Conservation (phyloP, 768 basidiomycete genomes). For the Mycena polygramma region DNA sequence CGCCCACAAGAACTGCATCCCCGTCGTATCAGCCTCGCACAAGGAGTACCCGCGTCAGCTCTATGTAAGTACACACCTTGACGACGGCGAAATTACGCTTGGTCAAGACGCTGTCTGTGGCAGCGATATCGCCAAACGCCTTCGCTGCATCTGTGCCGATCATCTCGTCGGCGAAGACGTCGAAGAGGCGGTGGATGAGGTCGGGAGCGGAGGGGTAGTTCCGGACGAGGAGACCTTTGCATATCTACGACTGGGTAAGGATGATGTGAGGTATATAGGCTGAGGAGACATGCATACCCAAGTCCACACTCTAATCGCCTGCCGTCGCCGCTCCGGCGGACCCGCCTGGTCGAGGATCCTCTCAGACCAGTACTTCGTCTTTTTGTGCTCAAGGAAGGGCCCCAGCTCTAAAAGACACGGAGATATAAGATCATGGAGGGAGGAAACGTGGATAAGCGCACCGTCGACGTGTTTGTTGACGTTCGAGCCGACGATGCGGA, state of each 20-base stretch:
- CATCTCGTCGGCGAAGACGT: conserved; percentile 73
- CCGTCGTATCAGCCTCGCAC: conserved; percentile 1
- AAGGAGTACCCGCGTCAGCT: background rate
- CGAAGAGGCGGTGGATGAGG: conserved; percentile 76
- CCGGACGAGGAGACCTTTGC: conserved; percentile 83
- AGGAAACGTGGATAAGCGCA: conserved; percentile 46
- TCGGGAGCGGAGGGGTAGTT: conserved; percentile 70
- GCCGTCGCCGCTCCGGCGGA: conserved; percentile 56
- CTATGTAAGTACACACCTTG: conserved; percentile 63
- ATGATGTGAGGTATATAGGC: background rate
- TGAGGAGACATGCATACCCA: conserved; percentile 64
- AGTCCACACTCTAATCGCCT: conserved; percentile 71
- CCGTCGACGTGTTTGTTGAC: conserved; percentile 85
- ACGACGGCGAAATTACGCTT: conserved; percentile 85
- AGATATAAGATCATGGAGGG: no score
- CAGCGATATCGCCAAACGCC: conserved; percentile 76
- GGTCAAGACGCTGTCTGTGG: conserved; percentile 72
- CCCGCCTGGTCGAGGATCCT: conserved; percentile 55
- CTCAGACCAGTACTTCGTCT: conserved; percentile 63
- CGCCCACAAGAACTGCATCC: conserved; percentile 73
- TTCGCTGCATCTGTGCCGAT: conserved; percentile 83
- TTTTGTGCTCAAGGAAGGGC: conserved; percentile 57
- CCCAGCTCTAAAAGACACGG: conserved; percentile 55
- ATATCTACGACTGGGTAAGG: conserved; percentile 62
- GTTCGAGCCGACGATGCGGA: conserved; percentile 73